Evolutionary conservation across 805 yeast species (phyloP).

Genomic region (Suhomyces sp.): DNA sequence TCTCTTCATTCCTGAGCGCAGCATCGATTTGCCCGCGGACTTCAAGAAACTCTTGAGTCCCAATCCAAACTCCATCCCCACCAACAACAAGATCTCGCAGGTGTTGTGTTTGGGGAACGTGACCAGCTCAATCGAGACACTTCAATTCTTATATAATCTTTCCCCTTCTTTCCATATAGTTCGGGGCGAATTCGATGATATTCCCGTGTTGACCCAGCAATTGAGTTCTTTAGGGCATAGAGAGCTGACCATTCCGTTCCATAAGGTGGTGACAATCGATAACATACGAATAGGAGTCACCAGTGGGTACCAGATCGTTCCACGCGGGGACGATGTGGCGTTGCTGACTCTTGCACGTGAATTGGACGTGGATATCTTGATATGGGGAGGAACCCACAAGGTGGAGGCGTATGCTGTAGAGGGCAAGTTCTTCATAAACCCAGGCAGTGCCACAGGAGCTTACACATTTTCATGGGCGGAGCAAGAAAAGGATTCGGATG

Average conservation of each 20-base stretch:
- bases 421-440: constrained; percentile 91
- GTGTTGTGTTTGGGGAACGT: constrained; percentile 85
- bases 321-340: constrained; percentile 84
- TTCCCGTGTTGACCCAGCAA: constrained; percentile 35
- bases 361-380: constrained; percentile 84
- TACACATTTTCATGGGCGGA: constrained; percentile 63
- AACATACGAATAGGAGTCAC: constrained; percentile 78
- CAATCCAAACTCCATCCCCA: constrained; percentile 39
- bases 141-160: constrained; percentile 61
- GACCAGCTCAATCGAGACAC: constrained; percentile 62
- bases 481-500: constrained; percentile 46
- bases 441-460: constrained; percentile 97
- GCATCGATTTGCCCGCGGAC: constrained; percentile 58
- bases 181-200: constrained; percentile 77
- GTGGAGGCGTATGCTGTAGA: constrained; percentile 93
- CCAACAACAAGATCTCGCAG: constrained; percentile 69
- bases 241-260: constrained; percentile 49
- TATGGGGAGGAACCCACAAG: constrained; percentile 92
- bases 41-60: constrained; percentile 79
- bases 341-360: constrained; percentile 81
- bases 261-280: constrained; percentile 66
- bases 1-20: constrained; percentile 84
- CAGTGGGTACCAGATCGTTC: constrained; percentile 80
- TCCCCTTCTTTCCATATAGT: constrained; percentile 76
- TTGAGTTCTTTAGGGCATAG: constrained; percentile 17